Conservation (phyloP, 768 basidiomycete species). For the Tricholoma flavovirens region DNA sequence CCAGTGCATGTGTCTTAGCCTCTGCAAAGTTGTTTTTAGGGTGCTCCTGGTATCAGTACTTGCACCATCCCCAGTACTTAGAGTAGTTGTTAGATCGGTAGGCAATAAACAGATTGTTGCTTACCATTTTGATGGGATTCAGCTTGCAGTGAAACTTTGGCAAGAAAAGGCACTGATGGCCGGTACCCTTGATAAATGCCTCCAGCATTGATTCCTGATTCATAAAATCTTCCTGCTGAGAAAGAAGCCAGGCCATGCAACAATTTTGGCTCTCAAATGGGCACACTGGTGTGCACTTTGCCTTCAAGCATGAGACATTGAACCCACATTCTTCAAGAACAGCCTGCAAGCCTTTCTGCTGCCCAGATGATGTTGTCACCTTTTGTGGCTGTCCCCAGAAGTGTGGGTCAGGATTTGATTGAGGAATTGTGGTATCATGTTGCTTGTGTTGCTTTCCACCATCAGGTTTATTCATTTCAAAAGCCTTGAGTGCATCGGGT, state of each 20-base stretch:
- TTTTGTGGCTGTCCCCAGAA: neutral
- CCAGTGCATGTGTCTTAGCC: too few species aligned
- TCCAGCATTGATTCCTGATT: too few species aligned
- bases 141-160: too few species aligned
- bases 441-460: too few species aligned
- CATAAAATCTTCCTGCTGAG: too few species aligned
- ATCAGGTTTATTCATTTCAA: too few species aligned
- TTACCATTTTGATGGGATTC: neutral
- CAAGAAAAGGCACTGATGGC: neutral
- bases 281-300: slow-evolving; percentile 15
- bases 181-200: too few species aligned
- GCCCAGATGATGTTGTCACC: neutral
- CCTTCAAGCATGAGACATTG: neutral
- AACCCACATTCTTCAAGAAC: slow-evolving; percentile 1
- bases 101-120: neutral
- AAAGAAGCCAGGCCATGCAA: too few species aligned
- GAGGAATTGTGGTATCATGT: slow-evolving; percentile 15
- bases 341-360: slow-evolving; percentile 2
- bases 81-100: neutral
- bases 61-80: neutral
- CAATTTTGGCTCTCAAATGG: too few species aligned
- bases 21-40: neutral
- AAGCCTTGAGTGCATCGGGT: too few species aligned
- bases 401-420: slow-evolving; percentile 6
- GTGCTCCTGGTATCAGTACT: neutral